These are phyloP conservation scores for Galerina sulciceps DNA, from an alignment of 768 basidiomycete genomes.

Conservation along the genomic window DNA sequence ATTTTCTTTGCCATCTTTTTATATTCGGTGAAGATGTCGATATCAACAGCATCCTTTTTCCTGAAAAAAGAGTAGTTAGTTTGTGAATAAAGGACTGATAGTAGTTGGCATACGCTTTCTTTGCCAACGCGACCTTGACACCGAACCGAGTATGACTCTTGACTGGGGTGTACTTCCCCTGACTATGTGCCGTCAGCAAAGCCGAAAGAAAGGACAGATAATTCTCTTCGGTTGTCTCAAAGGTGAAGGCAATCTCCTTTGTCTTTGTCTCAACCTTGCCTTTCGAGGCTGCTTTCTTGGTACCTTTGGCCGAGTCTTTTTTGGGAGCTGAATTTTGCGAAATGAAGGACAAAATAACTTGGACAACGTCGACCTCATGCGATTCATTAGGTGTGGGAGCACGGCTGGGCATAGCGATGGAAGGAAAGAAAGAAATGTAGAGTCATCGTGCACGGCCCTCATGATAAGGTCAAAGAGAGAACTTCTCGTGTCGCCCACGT, in stretches of 20 bases:
- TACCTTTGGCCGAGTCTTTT: neutral
- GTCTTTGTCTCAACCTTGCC: neutral
- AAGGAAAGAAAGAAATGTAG: too few species aligned
- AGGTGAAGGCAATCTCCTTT: neutral
- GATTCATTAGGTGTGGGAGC: neutral
- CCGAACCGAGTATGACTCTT: neutral
- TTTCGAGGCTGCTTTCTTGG: neutral
- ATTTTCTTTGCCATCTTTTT: slow-evolving; percentile 11
- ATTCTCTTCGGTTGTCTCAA: neutral
- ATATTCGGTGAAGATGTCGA: slow-evolving; percentile 18
- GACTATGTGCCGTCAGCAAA: slow-evolving; percentile 8
- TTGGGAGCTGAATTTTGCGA: neutral
- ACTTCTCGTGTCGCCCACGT: too few species aligned
- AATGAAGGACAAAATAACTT: neutral
- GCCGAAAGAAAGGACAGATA: slow-evolving; percentile 12
- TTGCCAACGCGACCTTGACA: neutral
- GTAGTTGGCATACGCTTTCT: slow-evolving; percentile 3
- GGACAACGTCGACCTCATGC: neutral
- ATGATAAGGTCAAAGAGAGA: too few species aligned
- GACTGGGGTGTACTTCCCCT: slow-evolving; percentile 6
- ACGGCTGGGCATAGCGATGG: neutral
- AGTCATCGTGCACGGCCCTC: too few species aligned
- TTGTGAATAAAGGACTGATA: neutral
- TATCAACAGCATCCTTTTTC: slow-evolving; percentile 23
- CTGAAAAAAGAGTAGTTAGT: slow-evolving; percentile 2